A percentile compares a stretch with the other conserved stretches of the same genome.
These are phyloP conservation scores for Xenoacremonium recifei DNA, from an alignment of 2,329 filamentous ascomycete genomes.

Conservation along the genomic window DNA sequence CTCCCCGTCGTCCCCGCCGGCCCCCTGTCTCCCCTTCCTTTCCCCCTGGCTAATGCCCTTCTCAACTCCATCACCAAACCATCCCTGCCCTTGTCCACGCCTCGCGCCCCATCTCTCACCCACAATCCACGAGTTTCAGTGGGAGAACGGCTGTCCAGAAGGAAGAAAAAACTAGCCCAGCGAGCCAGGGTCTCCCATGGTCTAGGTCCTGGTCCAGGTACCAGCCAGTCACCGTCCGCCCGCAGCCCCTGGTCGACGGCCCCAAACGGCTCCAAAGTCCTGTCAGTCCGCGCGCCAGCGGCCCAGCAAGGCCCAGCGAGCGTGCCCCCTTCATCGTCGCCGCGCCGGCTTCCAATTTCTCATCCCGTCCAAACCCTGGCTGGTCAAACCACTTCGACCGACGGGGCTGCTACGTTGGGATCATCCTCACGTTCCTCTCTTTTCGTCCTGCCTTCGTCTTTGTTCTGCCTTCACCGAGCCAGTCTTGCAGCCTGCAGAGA, in stretches of 20 bases:
- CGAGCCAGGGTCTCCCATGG: background rate
- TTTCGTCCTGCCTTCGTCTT: slow-evolving; percentile 12
- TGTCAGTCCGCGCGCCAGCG: slow-evolving; percentile 12
- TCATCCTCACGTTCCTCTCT: slow-evolving; percentile 10
- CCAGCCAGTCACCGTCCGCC: background rate
- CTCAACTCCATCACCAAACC: slow-evolving; percentile 1
- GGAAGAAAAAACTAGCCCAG: background rate
- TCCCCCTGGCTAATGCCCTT: background rate
- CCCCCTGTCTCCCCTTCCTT: slow-evolving; percentile 6
- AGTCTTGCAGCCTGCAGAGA: slow-evolving; percentile 18
- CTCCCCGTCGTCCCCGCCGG: slow-evolving; percentile 15
- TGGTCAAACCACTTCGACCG: slow-evolving; percentile 13
- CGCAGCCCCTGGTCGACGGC: background rate
- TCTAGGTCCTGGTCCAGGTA: background rate
- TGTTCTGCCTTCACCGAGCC: slow-evolving; percentile 6
- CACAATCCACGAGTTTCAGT: background rate
- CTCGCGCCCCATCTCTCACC: background rate
- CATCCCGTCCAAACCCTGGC: slow-evolving; percentile 17
- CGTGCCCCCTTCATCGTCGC: slow-evolving; percentile 27
- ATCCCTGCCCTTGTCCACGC: background rate
- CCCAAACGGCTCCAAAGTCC: slow-evolving; percentile 9
- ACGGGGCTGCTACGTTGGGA: slow-evolving; percentile 13
- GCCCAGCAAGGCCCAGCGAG: slow-evolving; percentile 21
- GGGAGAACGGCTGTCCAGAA: background rate
- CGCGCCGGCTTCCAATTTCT: slow-evolving; percentile 21